These are phyloP conservation scores for Ogataea siamensis DNA, from an alignment of 805 yeast genomes.

Conservation along the genomic window DNA sequence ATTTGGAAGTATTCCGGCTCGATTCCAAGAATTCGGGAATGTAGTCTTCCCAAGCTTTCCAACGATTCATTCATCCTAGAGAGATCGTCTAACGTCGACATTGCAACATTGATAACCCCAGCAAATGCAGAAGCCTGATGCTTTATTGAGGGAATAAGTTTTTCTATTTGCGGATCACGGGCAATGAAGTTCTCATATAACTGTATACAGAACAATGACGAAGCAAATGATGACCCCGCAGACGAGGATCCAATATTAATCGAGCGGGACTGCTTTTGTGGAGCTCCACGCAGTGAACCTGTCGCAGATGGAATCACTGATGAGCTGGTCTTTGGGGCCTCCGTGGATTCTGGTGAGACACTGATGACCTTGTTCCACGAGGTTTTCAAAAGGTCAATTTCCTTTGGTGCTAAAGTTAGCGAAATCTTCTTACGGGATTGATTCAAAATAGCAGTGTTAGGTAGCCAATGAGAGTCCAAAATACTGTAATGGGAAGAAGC, in stretches of 20 bases:
- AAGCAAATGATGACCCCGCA: conserved; percentile 39
- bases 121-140: conserved; percentile 83
- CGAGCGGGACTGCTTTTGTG: conserved; percentile 3
- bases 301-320: background rate
- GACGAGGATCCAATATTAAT: conserved; percentile 6
- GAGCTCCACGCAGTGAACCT: conserved; percentile 2
- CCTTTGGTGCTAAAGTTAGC: conserved; percentile 32
- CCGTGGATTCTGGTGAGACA: conserved; percentile 9
- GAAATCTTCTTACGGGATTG: conserved; percentile 25
- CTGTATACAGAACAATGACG: conserved; percentile 71
- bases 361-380: conserved; percentile 45
- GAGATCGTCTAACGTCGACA: conserved; percentile 61
- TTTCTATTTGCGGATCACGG: conserved; percentile 59
- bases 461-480: conserved; percentile 36
- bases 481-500: conserved; percentile 26
- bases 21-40: conserved; percentile 70
- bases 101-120: conserved; percentile 69
- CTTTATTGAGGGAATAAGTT: conserved; percentile 66
- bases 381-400: conserved; percentile 44
- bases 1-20: conserved; percentile 65
- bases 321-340: background rate
- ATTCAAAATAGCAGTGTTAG: conserved; percentile 30
- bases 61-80: conserved; percentile 57
- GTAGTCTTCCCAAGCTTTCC: conserved; percentile 66
- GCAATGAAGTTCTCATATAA: conserved; percentile 67